Conservation (phyloP, 352 stramenopile genomes). For the Globisporangium iwayamae region DNA sequence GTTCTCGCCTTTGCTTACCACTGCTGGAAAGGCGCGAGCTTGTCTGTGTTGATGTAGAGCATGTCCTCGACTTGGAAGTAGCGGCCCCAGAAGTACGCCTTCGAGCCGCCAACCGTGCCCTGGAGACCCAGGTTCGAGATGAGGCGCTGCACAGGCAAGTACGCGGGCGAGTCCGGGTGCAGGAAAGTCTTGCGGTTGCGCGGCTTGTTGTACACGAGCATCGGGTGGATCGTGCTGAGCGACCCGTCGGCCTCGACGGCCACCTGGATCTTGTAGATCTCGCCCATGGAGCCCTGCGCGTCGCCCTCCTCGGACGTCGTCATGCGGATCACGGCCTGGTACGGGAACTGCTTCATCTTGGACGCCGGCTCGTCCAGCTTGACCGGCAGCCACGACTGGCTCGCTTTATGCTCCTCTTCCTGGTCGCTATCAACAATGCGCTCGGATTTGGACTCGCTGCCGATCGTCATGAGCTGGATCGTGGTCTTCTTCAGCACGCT, state of each 20-base stretch:
- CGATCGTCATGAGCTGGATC: constrained; percentile 83
- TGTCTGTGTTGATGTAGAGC: constrained; percentile 85
- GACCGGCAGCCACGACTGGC: constrained; percentile 68
- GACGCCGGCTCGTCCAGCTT: constrained; percentile 80
- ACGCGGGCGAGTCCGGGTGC: constrained; percentile 77
- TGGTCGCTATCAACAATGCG: constrained; percentile 15
- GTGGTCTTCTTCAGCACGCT: constrained; percentile 22
- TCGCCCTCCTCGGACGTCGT: constrained; percentile 68
- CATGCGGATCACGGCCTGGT: constrained; percentile 87
- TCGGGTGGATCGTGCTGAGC: constrained; percentile 69
- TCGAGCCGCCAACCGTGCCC: constrained; percentile 68
- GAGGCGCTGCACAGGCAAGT: constrained; percentile 58
- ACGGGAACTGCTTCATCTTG: constrained; percentile 73
- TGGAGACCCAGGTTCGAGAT: constrained; percentile 53
- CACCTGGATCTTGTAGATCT: constrained; percentile 91
- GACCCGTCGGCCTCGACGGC: constrained; percentile 57
- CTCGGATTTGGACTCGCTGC: constrained; percentile 70
- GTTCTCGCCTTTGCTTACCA: constrained; percentile 39
- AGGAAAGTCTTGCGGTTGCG: constrained; percentile 85
- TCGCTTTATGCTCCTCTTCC: constrained; percentile 20
- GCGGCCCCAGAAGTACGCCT: constrained; percentile 87
- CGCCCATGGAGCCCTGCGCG: constrained; percentile 62
- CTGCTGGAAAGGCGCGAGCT: constrained; percentile 73
- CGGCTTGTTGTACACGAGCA: constrained; percentile 89
- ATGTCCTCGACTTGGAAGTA: constrained; percentile 82